Conservation (phyloP, 352 stramenopile species). For the Globisporangium ultimum region DNA sequence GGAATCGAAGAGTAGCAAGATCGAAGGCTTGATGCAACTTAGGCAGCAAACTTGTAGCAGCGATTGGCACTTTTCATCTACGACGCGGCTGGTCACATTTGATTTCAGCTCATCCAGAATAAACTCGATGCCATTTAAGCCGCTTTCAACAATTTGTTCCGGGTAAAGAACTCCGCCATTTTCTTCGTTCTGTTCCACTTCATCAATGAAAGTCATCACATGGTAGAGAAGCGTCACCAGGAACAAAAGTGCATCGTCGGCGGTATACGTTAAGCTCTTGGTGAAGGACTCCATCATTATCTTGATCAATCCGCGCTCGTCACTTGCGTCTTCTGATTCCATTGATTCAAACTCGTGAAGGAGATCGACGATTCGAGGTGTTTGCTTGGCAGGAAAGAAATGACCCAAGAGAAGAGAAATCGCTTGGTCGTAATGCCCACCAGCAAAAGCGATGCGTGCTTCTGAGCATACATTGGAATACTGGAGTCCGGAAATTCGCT, state of each 20-base stretch:
- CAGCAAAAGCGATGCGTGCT: conserved; percentile 34
- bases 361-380: conserved; percentile 44
- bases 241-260: conserved; percentile 27
- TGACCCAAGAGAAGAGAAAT: conserved; percentile 36
- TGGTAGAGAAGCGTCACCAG: conserved; percentile 40
- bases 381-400: conserved; percentile 52
- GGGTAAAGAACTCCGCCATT: conserved; percentile 13
- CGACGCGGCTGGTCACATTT: conserved; percentile 12
- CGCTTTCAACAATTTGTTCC: conserved; percentile 30
- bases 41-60: conserved; percentile 35
- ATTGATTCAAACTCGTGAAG: conserved; percentile 49
- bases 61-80: conserved; percentile 12
- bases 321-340: conserved; percentile 10
- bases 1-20: conserved; percentile 55
- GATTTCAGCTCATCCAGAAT: conserved; percentile 27
- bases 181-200: conserved; percentile 17
- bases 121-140: conserved; percentile 33
- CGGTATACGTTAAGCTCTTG: conserved; percentile 29
- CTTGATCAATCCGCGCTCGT: conserved; percentile 21
- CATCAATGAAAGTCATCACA: conserved; percentile 34
- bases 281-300: conserved; percentile 38
- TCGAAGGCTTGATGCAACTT: conserved; percentile 39
- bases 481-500: conserved; percentile 48
- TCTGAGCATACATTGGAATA: conserved; percentile 59
- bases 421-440: conserved; percentile 34